Base-by-base conservation (phyloP, 2,329 filamentous ascomycete species). In the Penicillium sp. region DNA sequence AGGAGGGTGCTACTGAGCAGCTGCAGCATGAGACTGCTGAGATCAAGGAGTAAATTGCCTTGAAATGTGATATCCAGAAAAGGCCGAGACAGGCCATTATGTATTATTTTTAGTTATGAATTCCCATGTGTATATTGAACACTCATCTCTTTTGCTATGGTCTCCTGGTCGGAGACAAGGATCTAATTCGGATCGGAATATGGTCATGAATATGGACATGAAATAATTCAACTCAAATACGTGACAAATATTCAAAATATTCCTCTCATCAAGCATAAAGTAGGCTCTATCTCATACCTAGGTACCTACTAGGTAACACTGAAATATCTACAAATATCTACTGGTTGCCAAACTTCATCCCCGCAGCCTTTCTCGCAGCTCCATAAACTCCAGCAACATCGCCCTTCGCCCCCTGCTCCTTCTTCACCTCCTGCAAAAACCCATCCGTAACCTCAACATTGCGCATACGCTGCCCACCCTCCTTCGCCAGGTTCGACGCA, bases 361-460 rank as follows among this genome's bases (percentile, higher is more conserved):
- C 89, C 23, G 79, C 80, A 63, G 89, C 84, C 69, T 84, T 74
- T 59, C 89, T 79, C 44, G 86, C 82, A 2, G 84, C 85, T 0
- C 89, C 89, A 70, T 95, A 95, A 29, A 95, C 85, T 9, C 80
- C 84, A 2, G 87, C 84, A 64, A 95, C 80, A 68, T 95, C 90
- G 0, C 88, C 89, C 55, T 76, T 81, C 36, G 78, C 76, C 0
- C 87, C 88, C 39, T 75, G 72, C 50, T 89, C 76, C 47, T 84
- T 79, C 66, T 87, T 84, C 2, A 95, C 82, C 46, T 74, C 70
- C 44, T 76, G 75, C 58, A 95, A 68, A 65, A 93, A 85, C 23
- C 70, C 74, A 67, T 90, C 84, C 1, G 77, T 84, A 3, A 84
- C 74, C 66, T 86, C 81, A 1, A 86, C 70, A 52, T 81, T 83